Conservation (phyloP, 116 monocot genomes). For the Trichopus zeylanicus region DNA sequence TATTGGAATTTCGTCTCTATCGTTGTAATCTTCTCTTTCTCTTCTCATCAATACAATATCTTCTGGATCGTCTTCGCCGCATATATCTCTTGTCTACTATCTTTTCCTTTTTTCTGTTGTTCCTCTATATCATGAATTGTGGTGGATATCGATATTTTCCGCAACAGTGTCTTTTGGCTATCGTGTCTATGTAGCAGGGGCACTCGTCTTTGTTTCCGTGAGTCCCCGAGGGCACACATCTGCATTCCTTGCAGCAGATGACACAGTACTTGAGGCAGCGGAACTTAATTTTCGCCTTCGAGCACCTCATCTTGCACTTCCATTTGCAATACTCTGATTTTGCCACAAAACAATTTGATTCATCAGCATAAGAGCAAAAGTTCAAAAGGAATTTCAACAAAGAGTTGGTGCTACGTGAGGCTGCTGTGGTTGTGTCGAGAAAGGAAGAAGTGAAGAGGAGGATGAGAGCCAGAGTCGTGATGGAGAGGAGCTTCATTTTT, state of each 20-base stretch:
- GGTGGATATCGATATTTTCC: too few species aligned
- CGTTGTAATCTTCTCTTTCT: too few species aligned
- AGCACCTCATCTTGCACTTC: slow-evolving; percentile 32
- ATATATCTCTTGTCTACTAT: too few species aligned
- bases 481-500: neutral
- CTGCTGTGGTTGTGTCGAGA: neutral
- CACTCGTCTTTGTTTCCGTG: slow-evolving; percentile 29
- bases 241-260: slow-evolving; percentile 32
- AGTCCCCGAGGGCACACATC: slow-evolving; percentile 28
- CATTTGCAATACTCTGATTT: slow-evolving; percentile 6
- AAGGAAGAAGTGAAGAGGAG: neutral
- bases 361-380: neutral
- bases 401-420: neutral
- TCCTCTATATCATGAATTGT: too few species aligned
- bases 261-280: slow-evolving; percentile 29
- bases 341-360: neutral
- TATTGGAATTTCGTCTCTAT: too few species aligned
- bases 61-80: too few species aligned
- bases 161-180: too few species aligned
- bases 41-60: too few species aligned
- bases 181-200: slow-evolving; percentile 36
- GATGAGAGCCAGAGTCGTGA: neutral
- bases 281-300: slow-evolving; percentile 9
- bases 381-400: neutral
- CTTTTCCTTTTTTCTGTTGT: too few species aligned